Percentiles rank a stretch among this genome's conserved stretches.
Evolutionary conservation across 805 yeast genomes (phyloP).

Genomic region (Lipomyces oligophaga): DNA sequence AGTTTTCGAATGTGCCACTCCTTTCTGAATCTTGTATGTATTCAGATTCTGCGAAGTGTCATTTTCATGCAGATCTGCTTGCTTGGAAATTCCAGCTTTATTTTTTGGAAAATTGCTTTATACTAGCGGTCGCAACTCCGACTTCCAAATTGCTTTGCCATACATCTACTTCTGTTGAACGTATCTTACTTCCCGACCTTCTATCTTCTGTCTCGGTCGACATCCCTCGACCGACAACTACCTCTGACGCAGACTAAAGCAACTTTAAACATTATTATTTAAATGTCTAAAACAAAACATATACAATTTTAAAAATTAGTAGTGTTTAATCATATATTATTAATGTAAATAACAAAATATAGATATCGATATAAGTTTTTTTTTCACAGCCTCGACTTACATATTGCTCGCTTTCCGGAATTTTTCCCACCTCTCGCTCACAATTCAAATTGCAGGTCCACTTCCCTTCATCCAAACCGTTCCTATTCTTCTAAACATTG

Average conservation of each 20-base stretch:
- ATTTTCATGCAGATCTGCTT: not conserved
- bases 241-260: no score
- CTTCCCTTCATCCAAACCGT: slow-evolving; percentile 42
- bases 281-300: no score
- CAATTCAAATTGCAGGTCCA: slow-evolving; percentile 3
- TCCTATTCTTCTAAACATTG: slow-evolving; percentile 46
- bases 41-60: slow-evolving; percentile 2
- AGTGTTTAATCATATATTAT: no score
- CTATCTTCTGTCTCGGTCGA: not conserved
- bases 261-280: no score
- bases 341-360: no score
- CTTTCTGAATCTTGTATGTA: not conserved
- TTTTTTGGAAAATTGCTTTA: slow-evolving; percentile 1
- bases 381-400: no score
- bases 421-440: no score
- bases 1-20: slow-evolving; percentile 32
- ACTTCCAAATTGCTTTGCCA: not conserved
- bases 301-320: no score
- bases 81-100: slow-evolving; percentile 23
- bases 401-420: no score
- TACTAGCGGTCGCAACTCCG: slow-evolving; percentile 23
- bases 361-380: no score
- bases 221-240: no score
- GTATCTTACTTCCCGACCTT: not conserved
- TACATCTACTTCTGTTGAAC: not conserved